These are phyloP conservation scores for Henckelia pumila DNA, from an alignment of 257 asterid species.

Conservation along the genomic window DNA sequence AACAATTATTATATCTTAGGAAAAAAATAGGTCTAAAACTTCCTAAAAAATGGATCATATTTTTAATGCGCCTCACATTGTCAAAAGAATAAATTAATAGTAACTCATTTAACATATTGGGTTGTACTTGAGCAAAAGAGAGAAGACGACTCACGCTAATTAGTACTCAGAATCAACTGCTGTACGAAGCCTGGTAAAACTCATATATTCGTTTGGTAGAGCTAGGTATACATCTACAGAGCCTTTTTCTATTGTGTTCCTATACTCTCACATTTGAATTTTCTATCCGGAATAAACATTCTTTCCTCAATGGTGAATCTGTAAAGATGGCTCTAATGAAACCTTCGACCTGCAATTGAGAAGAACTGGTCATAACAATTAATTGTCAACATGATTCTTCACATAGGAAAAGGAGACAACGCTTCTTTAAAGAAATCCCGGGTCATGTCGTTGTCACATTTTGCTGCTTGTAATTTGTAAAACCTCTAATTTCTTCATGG, in stretches of 20 bases:
- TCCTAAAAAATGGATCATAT: background rate
- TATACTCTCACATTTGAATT: slow-evolving; percentile 24
- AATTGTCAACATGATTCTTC: background rate
- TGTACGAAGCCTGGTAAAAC: background rate
- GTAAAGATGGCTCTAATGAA: slow-evolving; percentile 88
- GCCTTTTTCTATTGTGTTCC: background rate
- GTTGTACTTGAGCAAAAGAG: background rate
- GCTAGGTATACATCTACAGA: background rate
- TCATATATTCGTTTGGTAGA: background rate
- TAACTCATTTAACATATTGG: background rate
- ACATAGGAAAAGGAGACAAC: background rate
- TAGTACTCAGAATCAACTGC: background rate
- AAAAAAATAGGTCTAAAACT: background rate
- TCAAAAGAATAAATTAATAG: background rate
- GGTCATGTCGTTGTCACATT: too few relatives aligned
- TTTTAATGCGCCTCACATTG: background rate
- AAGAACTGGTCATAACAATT: slow-evolving; percentile 7
- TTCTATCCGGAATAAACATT: slow-evolving; percentile 72
- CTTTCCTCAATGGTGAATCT: slow-evolving; percentile 84
- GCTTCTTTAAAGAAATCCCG: too few relatives aligned
- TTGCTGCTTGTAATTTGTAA: background rate
- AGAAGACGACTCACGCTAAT: background rate
- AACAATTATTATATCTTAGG: too few relatives aligned
- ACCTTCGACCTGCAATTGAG: slow-evolving; percentile 64
- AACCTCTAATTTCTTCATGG: background rate